Base-by-base conservation (phyloP, 73 alveolate species). In the Symbiodinium natans region DNA sequence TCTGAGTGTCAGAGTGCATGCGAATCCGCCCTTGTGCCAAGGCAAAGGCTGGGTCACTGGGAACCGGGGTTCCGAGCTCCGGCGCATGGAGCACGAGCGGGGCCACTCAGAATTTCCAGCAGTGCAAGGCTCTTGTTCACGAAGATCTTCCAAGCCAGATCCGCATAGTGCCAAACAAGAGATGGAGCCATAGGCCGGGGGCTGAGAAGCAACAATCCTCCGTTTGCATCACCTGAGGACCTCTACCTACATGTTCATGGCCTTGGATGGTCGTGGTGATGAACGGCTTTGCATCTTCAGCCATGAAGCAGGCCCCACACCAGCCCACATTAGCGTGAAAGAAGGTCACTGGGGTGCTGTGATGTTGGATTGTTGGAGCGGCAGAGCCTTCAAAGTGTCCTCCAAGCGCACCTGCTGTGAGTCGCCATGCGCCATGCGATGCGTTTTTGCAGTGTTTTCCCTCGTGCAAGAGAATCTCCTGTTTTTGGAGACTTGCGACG, bases 31-130 rank as follows among this genome's bases (percentile, higher is more conserved):
- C 46, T 11, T n/a, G 84, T 17, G 11, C 43, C 86, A 13, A 90
- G 97, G 97, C 88, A 90, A 90, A n/a, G 97, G 97, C 77, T 90
- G 92, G 98, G 98, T 92, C 82, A 92, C 98, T 2, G 98, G 98
- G 27, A 92, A 92, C 75, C 98, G 98, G 25, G 98, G 98, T 39
- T 74, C 92, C 92, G 98, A 92, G 68, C 39, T 92, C 63, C 98
- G 98, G 10, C 98, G 98, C 92, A 92, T 92, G 98, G 98, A 92
- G 73, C 92, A 74, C 40, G 98, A 92, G 98, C 52, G 34, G 36
- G 36, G 40, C 19, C 40, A 39, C 97, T n/a, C 52, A 85, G 97
- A 33, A 17, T 9, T 15, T 63, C 38, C 36, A 25, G 80, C 80
- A 63, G 13, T 46, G 59, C n/a, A n/a, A 52, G 4, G 71, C 71